A percentile compares a stretch with the other conserved stretches of the same genome.
Conservation (phyloP, 1,139 yeast genomes). For the Pneumocystis wakefieldiae region DNA sequence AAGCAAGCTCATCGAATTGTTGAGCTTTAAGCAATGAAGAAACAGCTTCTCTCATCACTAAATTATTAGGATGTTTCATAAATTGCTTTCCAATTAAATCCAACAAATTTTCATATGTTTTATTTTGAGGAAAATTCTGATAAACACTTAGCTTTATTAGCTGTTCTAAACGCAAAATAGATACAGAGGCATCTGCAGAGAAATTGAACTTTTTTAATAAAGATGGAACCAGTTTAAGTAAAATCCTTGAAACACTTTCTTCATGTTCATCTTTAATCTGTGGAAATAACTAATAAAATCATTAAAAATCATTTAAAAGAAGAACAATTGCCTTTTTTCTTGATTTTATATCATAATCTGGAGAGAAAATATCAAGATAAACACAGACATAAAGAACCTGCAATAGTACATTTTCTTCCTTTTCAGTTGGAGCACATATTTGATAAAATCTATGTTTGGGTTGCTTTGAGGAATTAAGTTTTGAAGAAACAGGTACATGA, state of each 20-base stretch:
- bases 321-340: slow-evolving; percentile 6
- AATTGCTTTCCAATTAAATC: slow-evolving; percentile 18
- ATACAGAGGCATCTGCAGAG: slow-evolving; percentile 19
- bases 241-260: slow-evolving; percentile 15
- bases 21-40: slow-evolving; percentile 10
- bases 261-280: slow-evolving; percentile 15
- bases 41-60: slow-evolving; percentile 10
- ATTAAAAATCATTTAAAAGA: not conserved
- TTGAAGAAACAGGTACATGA: slow-evolving; percentile 6
- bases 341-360: slow-evolving; percentile 3
- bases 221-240: slow-evolving; percentile 17
- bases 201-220: slow-evolving; percentile 20
- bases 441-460: not conserved
- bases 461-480: slow-evolving; percentile 12
- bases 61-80: slow-evolving; percentile 10
- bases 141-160: slow-evolving; percentile 20
- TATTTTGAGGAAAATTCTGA: slow-evolving; percentile 19
- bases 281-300: slow-evolving; percentile 8
- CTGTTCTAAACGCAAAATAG: slow-evolving; percentile 18
- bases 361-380: slow-evolving; percentile 13
- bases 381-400: slow-evolving; percentile 22
- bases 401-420: slow-evolving; percentile 18
- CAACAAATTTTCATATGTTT: slow-evolving; percentile 17
- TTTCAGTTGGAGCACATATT: slow-evolving; percentile 14
- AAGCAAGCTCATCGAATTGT: slow-evolving; percentile 10